Percentiles rank a stretch among this genome's conserved stretches.
phyloP scores from a whole-genome alignment of 2,329 filamentous ascomycete species.

The Tolypocladium tropicale region DNA sequence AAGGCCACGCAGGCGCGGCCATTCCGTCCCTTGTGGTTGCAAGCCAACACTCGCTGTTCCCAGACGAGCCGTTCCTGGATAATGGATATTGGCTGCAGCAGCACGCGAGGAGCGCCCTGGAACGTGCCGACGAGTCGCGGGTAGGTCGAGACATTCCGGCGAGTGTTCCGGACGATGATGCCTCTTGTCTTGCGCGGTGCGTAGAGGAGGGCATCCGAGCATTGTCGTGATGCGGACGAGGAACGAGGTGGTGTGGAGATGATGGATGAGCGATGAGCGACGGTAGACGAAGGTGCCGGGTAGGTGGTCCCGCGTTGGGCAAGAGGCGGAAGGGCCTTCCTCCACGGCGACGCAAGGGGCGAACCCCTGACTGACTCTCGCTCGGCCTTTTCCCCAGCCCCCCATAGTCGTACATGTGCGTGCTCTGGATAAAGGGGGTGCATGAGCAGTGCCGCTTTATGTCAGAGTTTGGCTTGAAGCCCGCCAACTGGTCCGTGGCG shows the following conservation, averaged over 20 bases:
- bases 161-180: neutral
- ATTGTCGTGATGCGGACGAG: neutral
- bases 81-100: neutral
- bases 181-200: neutral
- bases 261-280: neutral
- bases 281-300: neutral
- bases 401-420: too few species aligned
- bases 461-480: too few species aligned
- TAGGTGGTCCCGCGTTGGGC: neutral
- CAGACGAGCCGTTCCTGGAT: neutral
- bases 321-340: neutral
- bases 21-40: neutral
- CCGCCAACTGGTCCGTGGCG: too few species aligned
- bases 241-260: neutral
- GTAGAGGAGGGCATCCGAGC: neutral
- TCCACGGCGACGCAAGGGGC: neutral
- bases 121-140: neutral
- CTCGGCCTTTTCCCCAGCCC: too few species aligned
- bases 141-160: neutral
- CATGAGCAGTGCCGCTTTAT: too few species aligned
- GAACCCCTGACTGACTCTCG: neutral
- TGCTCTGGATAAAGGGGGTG: too few species aligned
- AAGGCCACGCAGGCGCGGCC: neutral
- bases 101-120: neutral
- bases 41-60: neutral